Base-by-base conservation (phyloP, 441 rosid species). In the Heliophila coronopifolia region DNA sequence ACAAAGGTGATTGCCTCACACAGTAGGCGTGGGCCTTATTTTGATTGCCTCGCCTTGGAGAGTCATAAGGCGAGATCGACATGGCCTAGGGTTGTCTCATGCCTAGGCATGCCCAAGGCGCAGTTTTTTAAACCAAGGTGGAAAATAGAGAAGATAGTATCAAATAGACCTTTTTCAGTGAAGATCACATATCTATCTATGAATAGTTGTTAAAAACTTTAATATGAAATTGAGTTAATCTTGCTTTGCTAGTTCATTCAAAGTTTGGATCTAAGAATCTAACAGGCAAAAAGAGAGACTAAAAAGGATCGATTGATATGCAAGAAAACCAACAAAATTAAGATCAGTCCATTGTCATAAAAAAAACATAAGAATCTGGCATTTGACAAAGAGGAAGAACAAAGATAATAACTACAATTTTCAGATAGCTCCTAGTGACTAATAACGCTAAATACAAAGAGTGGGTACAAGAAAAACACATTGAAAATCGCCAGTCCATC, bases 301-400 rank as follows among this genome's bases (percentile, higher is more conserved):
- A 39, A 7, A 47, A 14, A 28, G 31, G 3, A 25, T 9, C 39
- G 37, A 9, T 17, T 18, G 15, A 25, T 25, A 8, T 11, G 31
- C 54, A 46, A 46, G 15, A 24, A 40, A 41, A 25, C 37, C 30
- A 33, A 33, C 43, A 33, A 32, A 50, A 42, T 26, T 4, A 33
- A 50, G 6, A 17, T 33, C 11, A 40, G 27, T 11, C 60, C 13
- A 27, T 1, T 35, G 31, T 17, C 6, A 30, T 2, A 53, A 6
- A 54, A 27, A 17, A 1, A 18, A 50, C 38, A 42, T 34, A 42
- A 6, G 34, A 18, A 5, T 18, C 8, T 34, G 28, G 39, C 31
- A 34, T 34, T 7, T 51, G n/a, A 14, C 36, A n/a, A 48, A 22
- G 32, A 58, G 55, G 33, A 58, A n/a, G 24, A 38, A 25, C 58